A percentile compares a stretch with the other conserved stretches of the same genome.
Conservation (phyloP, 2,329 filamentous ascomycete species). For the Penicillium olsonii region DNA sequence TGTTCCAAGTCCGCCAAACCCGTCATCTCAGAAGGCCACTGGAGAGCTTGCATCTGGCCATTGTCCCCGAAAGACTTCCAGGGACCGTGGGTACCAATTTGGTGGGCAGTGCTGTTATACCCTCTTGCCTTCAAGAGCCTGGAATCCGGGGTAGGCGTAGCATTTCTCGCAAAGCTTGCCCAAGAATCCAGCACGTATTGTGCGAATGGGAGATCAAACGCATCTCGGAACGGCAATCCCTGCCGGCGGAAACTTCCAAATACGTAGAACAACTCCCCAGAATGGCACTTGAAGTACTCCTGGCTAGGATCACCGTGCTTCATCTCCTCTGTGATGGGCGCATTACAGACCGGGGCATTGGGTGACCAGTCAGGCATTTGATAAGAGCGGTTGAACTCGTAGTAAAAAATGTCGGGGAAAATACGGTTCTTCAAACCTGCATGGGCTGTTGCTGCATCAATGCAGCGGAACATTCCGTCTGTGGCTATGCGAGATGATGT, state of each 20-base stretch:
- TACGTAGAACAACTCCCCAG: conserved; percentile 56
- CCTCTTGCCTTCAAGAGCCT: conserved; percentile 19
- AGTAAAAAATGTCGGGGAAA: conserved; percentile 57
- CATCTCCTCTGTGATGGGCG: conserved; percentile 40
- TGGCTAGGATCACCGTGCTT: conserved; percentile 52
- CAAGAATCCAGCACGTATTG: conserved; percentile 28
- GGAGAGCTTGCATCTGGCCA: conserved; percentile 15
- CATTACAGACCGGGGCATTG: conserved; percentile 51
- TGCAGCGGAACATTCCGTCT: conserved; percentile 61
- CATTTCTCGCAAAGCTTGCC: conserved; percentile 23
- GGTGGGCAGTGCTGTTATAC: conserved; percentile 16
- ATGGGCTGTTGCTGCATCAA: conserved; percentile 60
- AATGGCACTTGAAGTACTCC: conserved; percentile 58
- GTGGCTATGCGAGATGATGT: conserved; percentile 57
- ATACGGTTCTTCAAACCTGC: conserved; percentile 48
- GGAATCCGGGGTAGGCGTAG: conserved; percentile 17
- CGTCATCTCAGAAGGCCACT: conserved; percentile 19
- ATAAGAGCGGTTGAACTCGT: conserved; percentile 59
- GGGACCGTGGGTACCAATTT: conserved; percentile 8
- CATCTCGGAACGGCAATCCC: conserved; percentile 20
- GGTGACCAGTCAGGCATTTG: conserved; percentile 55
- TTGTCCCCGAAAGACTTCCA: conserved; percentile 13
- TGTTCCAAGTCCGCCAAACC: conserved; percentile 16
- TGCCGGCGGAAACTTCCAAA: conserved; percentile 51
- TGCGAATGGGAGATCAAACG: conserved; percentile 22